These are phyloP conservation scores for Leucocoprinus sp. DNA, from an alignment of 768 basidiomycete species.

Conservation along the genomic window DNA sequence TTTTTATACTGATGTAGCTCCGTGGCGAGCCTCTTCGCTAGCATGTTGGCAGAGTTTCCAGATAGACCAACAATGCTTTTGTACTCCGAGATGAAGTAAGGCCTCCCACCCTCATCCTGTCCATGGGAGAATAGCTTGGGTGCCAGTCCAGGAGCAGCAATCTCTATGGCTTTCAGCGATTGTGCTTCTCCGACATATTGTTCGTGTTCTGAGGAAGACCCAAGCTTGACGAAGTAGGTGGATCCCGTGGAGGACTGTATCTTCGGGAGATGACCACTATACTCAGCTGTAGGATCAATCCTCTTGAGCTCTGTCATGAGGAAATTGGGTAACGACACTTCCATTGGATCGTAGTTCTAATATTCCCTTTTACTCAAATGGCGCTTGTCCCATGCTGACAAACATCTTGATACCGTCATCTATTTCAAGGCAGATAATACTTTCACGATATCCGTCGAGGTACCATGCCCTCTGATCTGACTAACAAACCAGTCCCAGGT, in stretches of 20 bases:
- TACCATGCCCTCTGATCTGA: conserved; percentile 4
- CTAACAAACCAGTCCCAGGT: conserved; percentile 42
- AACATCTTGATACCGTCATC: neutral
- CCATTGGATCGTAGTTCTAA: neutral
- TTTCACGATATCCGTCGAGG: neutral
- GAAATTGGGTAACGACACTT: neutral
- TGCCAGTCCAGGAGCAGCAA: conserved; percentile 60
- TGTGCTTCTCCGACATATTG: conserved; percentile 65
- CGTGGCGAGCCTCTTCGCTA: conserved; percentile 56
- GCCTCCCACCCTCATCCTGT: conserved; percentile 29
- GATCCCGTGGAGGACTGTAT: conserved; percentile 50
- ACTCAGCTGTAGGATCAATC: conserved; percentile 44
- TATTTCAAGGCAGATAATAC: neutral
- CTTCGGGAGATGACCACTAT: conserved; percentile 36
- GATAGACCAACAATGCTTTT: conserved; percentile 47
- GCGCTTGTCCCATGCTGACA: conserved; percentile 10
- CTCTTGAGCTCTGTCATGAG: conserved; percentile 25
- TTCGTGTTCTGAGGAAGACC: conserved; percentile 42
- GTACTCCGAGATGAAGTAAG: conserved; percentile 72
- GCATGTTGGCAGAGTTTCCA: conserved; percentile 32
- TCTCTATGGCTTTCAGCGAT: conserved; percentile 53
- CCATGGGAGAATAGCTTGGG: conserved; percentile 51
- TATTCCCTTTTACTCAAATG: conserved; percentile 1
- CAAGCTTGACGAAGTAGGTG: conserved; percentile 57
- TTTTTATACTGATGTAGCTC: conserved; percentile 58